Evolutionary conservation across 306 rosid genomes (phyloP), one percentile per base, ranked within the genome.

Genomic region (Rosa multiflora): DNA sequence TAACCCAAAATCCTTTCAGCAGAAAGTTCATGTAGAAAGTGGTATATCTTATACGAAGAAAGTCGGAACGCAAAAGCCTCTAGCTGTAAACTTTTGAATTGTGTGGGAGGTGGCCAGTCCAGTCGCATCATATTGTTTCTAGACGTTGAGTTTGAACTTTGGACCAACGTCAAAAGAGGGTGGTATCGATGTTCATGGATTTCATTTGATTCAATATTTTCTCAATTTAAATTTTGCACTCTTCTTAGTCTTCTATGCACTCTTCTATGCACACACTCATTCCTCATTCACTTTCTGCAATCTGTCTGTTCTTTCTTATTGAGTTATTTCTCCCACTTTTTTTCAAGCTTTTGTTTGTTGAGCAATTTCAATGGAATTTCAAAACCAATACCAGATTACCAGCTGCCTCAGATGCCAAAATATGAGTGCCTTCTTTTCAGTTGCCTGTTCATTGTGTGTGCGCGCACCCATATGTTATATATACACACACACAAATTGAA

Each of bases 381-480:
- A 81, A 71, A 62, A 47, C 40, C 76, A 46, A 72, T 75, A 68
- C 40, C 71, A 75, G 47, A 46, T 72, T 75, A 68, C 40, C 71
- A 75, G 55, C 53, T 37, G 67, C 56, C 47, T 23, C 71, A 56
- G 52, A 56, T 5, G 70, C 75, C 84, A 62, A 61, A 48, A 43
- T 81, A 70, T n/a, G 84, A 81, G 64, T 81, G 84, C 13, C 80
- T 81, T 69, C 84, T 81, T 44, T 81, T 81, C 26, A 80, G 83
- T 75, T 32, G 55, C 63, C 23, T 10, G 56, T 46, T n/a, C 47
- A 55, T 5, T 18, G 44, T 67, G 20, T 44, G 14, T 10, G 51
- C 3, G 51, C 11, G 48, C 48, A 46, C 48, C 10, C 37, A 29
- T 29, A 29, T 29, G 0, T 0, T 42, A 18, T 10, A 32, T 32